phyloP scores from a whole-genome alignment of 176 grass and related monocot species.

The Coix lacrymajobi region DNA sequence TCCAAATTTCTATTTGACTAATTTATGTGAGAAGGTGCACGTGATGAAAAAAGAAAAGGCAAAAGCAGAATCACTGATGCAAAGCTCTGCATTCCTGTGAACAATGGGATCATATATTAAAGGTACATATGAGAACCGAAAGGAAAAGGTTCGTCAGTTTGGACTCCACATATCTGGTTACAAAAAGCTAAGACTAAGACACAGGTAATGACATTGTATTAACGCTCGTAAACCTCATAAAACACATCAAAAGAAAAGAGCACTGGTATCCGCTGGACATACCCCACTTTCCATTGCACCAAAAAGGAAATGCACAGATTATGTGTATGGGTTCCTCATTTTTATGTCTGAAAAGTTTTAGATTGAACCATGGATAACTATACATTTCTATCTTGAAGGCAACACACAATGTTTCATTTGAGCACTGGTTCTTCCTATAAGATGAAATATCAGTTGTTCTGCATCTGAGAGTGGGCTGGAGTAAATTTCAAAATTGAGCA shows the following conservation, averaged over 20 bases:
- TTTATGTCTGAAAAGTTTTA: too few species aligned
- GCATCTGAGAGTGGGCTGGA: slow-evolving; percentile 56
- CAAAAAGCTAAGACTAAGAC: background rate
- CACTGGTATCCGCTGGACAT: background rate
- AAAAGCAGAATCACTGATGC: too few species aligned
- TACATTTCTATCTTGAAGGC: background rate
- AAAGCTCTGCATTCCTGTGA: too few species aligned
- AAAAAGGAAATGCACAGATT: background rate
- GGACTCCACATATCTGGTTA: background rate
- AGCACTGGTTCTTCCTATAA: background rate
- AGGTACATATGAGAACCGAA: too few species aligned
- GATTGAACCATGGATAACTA: background rate
- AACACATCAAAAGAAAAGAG: background rate
- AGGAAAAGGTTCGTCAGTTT: too few species aligned
- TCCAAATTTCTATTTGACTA: too few species aligned
- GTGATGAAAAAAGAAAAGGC: too few species aligned
- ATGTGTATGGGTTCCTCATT: background rate
- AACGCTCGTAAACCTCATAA: background rate
- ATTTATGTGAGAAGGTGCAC: too few species aligned
- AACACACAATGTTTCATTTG: background rate
- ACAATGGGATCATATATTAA: too few species aligned
- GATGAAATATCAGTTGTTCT: slow-evolving; percentile 28
- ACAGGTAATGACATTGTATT: background rate
- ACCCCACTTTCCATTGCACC: background rate
- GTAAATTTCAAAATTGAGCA: slow-evolving; percentile 54